These are phyloP conservation scores for Candida saitoana DNA, from an alignment of 805 yeast species.

Conservation along the genomic window DNA sequence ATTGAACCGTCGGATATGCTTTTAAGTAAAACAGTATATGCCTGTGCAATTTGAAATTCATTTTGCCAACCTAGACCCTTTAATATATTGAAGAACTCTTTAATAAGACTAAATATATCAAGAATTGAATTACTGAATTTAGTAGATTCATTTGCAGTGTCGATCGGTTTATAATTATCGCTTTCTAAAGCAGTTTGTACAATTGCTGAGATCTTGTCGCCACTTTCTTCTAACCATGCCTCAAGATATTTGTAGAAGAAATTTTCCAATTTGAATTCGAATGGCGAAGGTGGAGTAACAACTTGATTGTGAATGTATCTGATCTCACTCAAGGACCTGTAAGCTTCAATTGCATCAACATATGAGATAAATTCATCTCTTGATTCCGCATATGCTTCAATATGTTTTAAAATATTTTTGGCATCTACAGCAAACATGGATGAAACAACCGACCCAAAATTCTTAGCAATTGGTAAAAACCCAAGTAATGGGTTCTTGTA, in stretches of 20 bases:
- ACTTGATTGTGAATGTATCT: constrained; percentile 51
- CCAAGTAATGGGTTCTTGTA: constrained; percentile 63
- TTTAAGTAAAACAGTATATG: constrained; percentile 58
- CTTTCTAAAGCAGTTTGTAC: constrained; percentile 52
- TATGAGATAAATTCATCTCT: constrained; percentile 38
- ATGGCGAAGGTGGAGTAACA: constrained; percentile 30
- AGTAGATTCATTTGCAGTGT: constrained; percentile 35
- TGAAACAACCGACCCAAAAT: constrained; percentile 46
- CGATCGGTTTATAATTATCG: constrained; percentile 56
- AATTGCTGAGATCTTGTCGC: constrained; percentile 42
- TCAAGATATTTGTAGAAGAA: constrained; percentile 43
- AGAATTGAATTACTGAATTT: constrained; percentile 58
- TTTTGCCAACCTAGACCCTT: constrained; percentile 63
- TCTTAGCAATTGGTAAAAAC: constrained; percentile 47
- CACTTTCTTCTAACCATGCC: constrained; percentile 42
- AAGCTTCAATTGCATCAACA: constrained; percentile 56
- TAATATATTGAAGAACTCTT: constrained; percentile 55
- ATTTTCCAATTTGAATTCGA: constrained; percentile 54
- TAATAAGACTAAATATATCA: constrained; percentile 63
- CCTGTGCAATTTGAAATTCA: constrained; percentile 55
- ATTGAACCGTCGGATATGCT: constrained; percentile 60
- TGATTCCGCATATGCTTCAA: constrained; percentile 37
- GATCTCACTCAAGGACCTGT: constrained; percentile 49
- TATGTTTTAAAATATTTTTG: constrained; percentile 46
- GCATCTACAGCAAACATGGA: constrained; percentile 53